Percentiles rank a stretch among this genome's conserved stretches.
Conservation (phyloP, 768 basidiomycete species). For the Boletus pseudo-olivaceus region DNA sequence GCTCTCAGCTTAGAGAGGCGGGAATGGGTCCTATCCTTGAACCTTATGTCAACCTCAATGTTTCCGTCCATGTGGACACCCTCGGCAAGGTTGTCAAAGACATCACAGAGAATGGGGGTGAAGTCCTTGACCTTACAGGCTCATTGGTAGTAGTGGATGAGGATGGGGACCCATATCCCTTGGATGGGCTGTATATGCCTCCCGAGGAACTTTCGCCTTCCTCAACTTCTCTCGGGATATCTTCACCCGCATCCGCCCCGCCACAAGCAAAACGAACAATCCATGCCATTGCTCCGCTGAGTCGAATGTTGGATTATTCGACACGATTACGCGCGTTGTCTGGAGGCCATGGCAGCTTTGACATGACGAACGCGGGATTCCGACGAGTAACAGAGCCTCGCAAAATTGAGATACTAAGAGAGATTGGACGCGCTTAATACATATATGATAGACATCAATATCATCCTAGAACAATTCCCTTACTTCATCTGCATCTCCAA, state of each 20-base stretch:
- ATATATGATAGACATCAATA: conserved; percentile 6
- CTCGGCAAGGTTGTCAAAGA: conserved; percentile 81
- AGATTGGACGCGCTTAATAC: conserved; percentile 67
- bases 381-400: conserved; percentile 58
- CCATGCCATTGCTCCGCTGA: conserved; percentile 72
- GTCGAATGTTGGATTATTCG: conserved; percentile 77
- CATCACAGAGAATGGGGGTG: conserved; percentile 80
- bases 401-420: conserved; percentile 68
- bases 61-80: conserved; percentile 61
- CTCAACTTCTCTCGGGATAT: conserved; percentile 33
- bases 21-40: conserved; percentile 76
- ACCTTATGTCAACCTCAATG: conserved; percentile 68
- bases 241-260: conserved; percentile 28
- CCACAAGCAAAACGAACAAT: conserved; percentile 60
- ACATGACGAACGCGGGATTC: conserved; percentile 79
- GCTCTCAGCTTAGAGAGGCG: conserved; percentile 55
- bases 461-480: conserved; percentile 47
- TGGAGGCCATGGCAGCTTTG: conserved; percentile 78
- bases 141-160: conserved; percentile 35
- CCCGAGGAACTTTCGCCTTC: conserved; percentile 77
- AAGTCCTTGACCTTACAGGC: conserved; percentile 61
- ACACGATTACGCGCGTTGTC: conserved; percentile 74
- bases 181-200: conserved; percentile 72
- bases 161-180: conserved; percentile 42
- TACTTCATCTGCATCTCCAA: conserved; percentile 80